Evolutionary conservation across 768 basidiomycete species (phyloP), one percentile per base, ranked within the genome.

Genomic region (Amanita inopinata): DNA sequence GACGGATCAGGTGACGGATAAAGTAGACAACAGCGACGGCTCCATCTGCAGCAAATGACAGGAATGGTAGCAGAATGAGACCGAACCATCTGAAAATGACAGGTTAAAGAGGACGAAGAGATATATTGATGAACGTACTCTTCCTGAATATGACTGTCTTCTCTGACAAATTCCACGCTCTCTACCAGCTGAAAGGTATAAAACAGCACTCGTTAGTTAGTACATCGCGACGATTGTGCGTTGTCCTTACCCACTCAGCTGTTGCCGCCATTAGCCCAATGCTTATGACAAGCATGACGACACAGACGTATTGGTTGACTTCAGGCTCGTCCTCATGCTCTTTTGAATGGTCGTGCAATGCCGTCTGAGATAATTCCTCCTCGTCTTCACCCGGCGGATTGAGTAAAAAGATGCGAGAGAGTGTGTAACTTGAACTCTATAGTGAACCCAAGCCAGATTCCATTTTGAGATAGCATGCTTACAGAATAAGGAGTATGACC

Each of bases 41-140:
- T 30, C 77, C 84, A 55, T 86, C 81, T 2, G 78, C 82, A 3
- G 78, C 74, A 60, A 80, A 87, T 2, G 83, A 83, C 5, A 83
- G 72, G 38, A 85, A 60, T 0, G 84, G 84, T 2, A 87, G 69
- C 6, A 87, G 64, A 34, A 85, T 65, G 46, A 87, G 60, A 12
- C 83, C 83, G 53, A 86, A 83, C 78, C 77, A 84, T 52, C 79
- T 81, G 27, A n/a, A 28, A 43, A 42, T 10, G 15, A 40, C 35
- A 32, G 11, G 49, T 25, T 38, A 34, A 47, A 7, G 22, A 17
- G 17, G 10, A 23, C 5, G 22, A 43, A 11, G 3, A 28, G 23
- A 7, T 38, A 19, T 10, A 46, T 0, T 0, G 38, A 38, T 3
- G 12, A 27, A 52, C 70, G 42, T 52, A 82, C 76, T 83, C 82